Conservation (phyloP, 805 yeast species). For the Yarrowia sp. region DNA sequence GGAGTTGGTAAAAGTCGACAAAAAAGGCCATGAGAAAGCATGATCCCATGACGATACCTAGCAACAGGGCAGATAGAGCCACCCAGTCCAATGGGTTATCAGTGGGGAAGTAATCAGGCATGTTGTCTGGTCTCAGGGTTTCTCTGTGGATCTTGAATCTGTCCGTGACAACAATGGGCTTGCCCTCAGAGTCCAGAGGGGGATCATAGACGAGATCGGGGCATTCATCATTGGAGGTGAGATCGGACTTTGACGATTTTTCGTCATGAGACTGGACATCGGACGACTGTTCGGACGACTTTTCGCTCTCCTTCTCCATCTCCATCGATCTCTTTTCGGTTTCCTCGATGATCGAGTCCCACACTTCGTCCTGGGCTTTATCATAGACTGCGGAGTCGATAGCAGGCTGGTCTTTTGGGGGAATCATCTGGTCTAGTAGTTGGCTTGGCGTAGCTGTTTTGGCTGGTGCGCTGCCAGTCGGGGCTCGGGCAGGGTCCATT, state of each 20-base stretch:
- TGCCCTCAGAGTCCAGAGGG: neutral
- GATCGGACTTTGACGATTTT: too few relatives aligned
- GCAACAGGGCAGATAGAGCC: conserved; percentile 45
- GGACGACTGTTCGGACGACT: neutral
- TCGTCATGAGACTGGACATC: too few relatives aligned
- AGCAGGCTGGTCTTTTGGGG: conserved; percentile 7
- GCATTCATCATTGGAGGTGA: too few relatives aligned
- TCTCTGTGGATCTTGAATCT: conserved; percentile 21
- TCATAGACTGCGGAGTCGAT: conserved; percentile 15
- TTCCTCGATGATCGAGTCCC: conserved; percentile 10
- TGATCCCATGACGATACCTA: conserved; percentile 47
- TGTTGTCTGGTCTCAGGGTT: neutral
- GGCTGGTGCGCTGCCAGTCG: too few relatives aligned
- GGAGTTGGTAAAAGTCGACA: conserved; percentile 46
- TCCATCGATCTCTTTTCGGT: neutral
- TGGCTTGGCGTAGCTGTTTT: neutral
- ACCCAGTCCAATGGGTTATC: conserved; percentile 45
- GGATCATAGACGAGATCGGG: conserved; percentile 20
- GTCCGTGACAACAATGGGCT: neutral
- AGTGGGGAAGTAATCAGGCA: conserved; percentile 1
- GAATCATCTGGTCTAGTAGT: conserved; percentile 19
- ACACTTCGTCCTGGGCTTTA: neutral
- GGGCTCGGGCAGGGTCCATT: conserved; percentile 6
- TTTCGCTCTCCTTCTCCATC: neutral
- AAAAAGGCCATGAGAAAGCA: conserved; percentile 38